A percentile compares a stretch with the other conserved stretches of the same genome.
Evolutionary conservation across 306 rosid genomes (phyloP).

Genomic region (Castanea mollissima): DNA sequence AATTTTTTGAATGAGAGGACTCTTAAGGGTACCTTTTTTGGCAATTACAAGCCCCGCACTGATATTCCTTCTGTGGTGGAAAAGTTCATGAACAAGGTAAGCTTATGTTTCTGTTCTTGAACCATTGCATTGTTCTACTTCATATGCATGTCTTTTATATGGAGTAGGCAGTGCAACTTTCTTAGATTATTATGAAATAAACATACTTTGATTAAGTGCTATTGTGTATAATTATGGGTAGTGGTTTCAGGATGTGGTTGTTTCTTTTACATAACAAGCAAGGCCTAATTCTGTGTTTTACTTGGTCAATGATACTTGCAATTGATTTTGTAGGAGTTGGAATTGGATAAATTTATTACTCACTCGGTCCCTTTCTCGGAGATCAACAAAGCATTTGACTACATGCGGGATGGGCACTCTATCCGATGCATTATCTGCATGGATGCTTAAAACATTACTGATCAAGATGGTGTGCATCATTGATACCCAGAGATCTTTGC

Average conservation of each 20-base stretch:
- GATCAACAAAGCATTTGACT: slow-evolving; percentile 78
- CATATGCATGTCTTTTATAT: neutral
- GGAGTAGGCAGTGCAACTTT: neutral
- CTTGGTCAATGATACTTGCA: neutral
- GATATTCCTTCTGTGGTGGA: slow-evolving; percentile 87
- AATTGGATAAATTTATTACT: slow-evolving; percentile 74
- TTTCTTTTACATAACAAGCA: no score
- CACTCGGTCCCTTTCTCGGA: slow-evolving; percentile 62
- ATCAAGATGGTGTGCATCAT: no score
- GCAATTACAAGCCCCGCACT: slow-evolving; percentile 82
- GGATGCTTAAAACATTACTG: neutral
- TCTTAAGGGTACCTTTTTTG: slow-evolving; percentile 88
- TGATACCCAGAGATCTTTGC: no score
- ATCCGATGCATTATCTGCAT: slow-evolving; percentile 48
- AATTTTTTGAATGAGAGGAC: slow-evolving; percentile 80
- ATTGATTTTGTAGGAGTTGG: slow-evolving; percentile 55
- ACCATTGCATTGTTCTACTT: no score
- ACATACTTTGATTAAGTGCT: neutral
- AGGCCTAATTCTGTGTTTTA: no score
- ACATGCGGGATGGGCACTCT: slow-evolving; percentile 62
- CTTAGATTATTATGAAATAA: neutral
- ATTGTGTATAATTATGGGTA: neutral
- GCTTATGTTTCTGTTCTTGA: neutral
- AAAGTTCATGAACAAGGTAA: slow-evolving; percentile 49
- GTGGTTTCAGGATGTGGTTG: no score